Evolutionary conservation across 495 filamentous ascomycete species (phyloP), one percentile per base, ranked within the genome.

Genomic region (Penicillium coprophilum): DNA sequence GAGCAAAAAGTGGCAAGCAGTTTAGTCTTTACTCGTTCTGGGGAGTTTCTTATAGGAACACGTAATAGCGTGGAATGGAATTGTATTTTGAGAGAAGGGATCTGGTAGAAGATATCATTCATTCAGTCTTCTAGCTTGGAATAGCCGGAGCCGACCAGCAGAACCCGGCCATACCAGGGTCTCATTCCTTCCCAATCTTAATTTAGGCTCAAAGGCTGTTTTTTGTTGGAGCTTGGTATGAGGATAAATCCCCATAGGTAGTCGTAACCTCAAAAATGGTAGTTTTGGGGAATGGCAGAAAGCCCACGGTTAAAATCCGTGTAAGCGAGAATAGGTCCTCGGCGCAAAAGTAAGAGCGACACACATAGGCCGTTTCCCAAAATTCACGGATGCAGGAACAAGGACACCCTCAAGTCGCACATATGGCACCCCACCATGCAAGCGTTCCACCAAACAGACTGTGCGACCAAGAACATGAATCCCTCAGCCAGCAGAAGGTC

Each of bases 81-180:
- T 31, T 11, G 2, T 47, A 20, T 19, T 31, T 39, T 7, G 34
- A 28, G 19, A 39, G 4, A 28, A 17, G 5, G n/a, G 32, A 7
- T 39, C 34, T 38, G 47, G 10, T 50, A 27, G 40, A 28, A 46
- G 41, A 21, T 53, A 15, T 36, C 17, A 38, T 46, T 20, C 28
- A 54, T 46, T 30, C 20, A 21, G 38, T 13, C 21, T 52, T 20
- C 30, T 54, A 38, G 17, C 15, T 38, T 9, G n/a, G 34, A 38
- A 46, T 38, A 38, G 21, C 52, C 32, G 40, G 41, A 13, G 41
- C 52, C 12, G 43, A 54, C 52, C 43, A n/a, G 52, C 52, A 45
- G 41, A 34, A 28, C 43, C 21, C 8, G 5, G 31, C 20, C 10
- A 20, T 19, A 54, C 28, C 15, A 19, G 4, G 19, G 11, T 24